A percentile compares a stretch with the other conserved stretches of the same genome.
Conservation (phyloP, 2,329 filamentous ascomycete genomes). For the Uncinocarpus reesii region DNA sequence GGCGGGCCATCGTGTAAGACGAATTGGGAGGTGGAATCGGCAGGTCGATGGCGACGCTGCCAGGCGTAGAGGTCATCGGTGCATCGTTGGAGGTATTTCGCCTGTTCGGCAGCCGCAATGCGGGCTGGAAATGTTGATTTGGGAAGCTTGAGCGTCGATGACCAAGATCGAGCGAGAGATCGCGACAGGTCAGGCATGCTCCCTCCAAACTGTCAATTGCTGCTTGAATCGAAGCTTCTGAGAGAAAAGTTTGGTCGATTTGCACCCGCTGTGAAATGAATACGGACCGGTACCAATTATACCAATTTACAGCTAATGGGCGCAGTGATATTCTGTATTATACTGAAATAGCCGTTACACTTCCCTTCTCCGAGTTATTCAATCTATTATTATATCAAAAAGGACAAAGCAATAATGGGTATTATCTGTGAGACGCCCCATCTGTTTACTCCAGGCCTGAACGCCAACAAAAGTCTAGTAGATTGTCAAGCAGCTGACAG, state of each 20-base stretch:
- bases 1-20: constrained; percentile 90
- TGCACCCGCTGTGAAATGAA: not conserved
- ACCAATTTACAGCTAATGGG: not conserved
- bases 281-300: not conserved
- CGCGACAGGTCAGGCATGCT: constrained; percentile 18
- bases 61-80: constrained; percentile 82
- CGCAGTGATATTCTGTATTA: not conserved
- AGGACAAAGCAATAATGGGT: not conserved
- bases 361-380: not conserved
- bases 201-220: constrained; percentile 12
- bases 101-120: constrained; percentile 37
- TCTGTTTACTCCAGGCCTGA: not conserved
- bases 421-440: not conserved
- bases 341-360: not conserved
- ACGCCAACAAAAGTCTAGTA: constrained; percentile 47
- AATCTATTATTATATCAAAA: not conserved
- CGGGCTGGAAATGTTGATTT: constrained; percentile 57
- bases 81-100: constrained; percentile 59
- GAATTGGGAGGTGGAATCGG: constrained; percentile 51
- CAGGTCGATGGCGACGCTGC: constrained; percentile 53
- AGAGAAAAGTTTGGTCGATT: constrained; percentile 2
- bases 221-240: not conserved
- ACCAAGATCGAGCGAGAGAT: constrained; percentile 41
- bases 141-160: constrained; percentile 63
- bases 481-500: constrained; percentile 78